A percentile compares a stretch with the other conserved stretches of the same genome.
These are phyloP conservation scores for Pholiota molesta DNA, from an alignment of 768 basidiomycete genomes.

Conservation along the genomic window DNA sequence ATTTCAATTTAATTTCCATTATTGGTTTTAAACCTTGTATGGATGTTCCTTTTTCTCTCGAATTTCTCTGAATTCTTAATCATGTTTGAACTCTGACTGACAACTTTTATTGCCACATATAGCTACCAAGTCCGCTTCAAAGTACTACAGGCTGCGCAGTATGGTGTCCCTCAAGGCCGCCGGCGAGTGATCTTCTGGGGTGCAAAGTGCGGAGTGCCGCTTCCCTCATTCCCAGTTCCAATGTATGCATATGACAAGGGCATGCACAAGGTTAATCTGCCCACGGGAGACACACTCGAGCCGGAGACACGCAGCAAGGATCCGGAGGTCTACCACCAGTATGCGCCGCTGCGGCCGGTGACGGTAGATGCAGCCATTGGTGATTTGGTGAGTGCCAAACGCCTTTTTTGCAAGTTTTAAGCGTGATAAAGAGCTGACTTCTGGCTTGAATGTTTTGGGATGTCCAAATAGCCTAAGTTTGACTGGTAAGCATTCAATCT, in stretches of 20 bases:
- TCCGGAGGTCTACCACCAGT: slow-evolving; percentile 43
- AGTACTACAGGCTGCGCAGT: slow-evolving; percentile 70
- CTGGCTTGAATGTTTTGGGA: slow-evolving; percentile 9
- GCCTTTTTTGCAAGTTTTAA: neutral
- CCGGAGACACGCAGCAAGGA: slow-evolving; percentile 48
- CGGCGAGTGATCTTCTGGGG: slow-evolving; percentile 71
- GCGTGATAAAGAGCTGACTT: slow-evolving; percentile 10
- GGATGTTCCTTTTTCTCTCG: too few species aligned
- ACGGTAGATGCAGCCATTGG: slow-evolving; percentile 68
- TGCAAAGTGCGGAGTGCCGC: slow-evolving; percentile 54
- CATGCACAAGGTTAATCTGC: slow-evolving; percentile 39
- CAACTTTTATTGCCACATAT: neutral
- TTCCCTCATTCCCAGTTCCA: slow-evolving; percentile 69
- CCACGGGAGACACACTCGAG: slow-evolving; percentile 42
- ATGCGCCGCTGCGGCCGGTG: slow-evolving; percentile 61
- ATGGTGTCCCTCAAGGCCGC: slow-evolving; percentile 74
- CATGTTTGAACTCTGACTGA: too few species aligned
- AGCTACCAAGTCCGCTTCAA: slow-evolving; percentile 71
- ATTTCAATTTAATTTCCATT: too few species aligned
- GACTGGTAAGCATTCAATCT: slow-evolving; percentile 56
- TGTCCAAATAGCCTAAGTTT: slow-evolving; percentile 56
- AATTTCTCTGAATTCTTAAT: too few species aligned
- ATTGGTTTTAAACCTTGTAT: too few species aligned
- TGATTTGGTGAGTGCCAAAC: slow-evolving; percentile 58
- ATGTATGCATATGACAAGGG: slow-evolving; percentile 50